These are phyloP conservation scores for Xylariaceae sp. DNA, from an alignment of 2,329 filamentous ascomycete genomes.

Conservation along the genomic window DNA sequence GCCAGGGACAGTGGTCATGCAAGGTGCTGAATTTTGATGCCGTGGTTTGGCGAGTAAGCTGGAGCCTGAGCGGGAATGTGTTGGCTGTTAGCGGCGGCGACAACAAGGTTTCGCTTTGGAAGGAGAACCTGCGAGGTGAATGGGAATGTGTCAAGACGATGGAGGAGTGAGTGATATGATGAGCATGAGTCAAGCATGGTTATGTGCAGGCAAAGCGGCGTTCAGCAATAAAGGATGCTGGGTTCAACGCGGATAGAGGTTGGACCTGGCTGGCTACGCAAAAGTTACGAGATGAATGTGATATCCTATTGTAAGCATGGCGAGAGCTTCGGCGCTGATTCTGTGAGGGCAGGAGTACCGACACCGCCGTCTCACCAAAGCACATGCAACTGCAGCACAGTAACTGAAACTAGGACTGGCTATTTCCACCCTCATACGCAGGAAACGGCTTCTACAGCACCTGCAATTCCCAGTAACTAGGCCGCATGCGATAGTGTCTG, in stretches of 20 bases:
- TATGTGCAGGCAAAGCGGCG: constrained; percentile 1
- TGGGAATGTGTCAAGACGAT: constrained; percentile 98
- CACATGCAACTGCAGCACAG: too few relatives aligned
- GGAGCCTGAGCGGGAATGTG: constrained; percentile 95
- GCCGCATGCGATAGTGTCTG: too few relatives aligned
- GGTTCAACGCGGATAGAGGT: neutral
- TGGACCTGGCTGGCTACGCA: too few relatives aligned
- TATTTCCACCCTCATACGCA: too few relatives aligned
- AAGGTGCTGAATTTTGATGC: constrained; percentile 85
- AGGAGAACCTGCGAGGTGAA: constrained; percentile 93
- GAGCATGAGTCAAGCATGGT: neutral
- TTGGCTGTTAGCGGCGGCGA: constrained; percentile 89
- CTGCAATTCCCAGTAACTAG: too few relatives aligned
- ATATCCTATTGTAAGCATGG: constrained; percentile 12
- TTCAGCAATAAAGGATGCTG: neutral
- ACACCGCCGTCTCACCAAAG: too few relatives aligned
- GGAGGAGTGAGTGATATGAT: constrained; percentile 60
- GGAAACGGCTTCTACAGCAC: too few relatives aligned
- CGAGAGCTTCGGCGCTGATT: constrained; percentile 8
- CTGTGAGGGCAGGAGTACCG: too few relatives aligned
- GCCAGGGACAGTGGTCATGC: constrained; percentile 72
- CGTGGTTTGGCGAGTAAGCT: constrained; percentile 93
- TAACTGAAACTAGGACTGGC: too few relatives aligned
- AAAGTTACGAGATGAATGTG: constrained; percentile 14
- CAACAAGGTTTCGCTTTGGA: constrained; percentile 97